A percentile compares a stretch with the other conserved stretches of the same genome.
Evolutionary conservation across 2,329 filamentous ascomycete species (phyloP).

Genomic region (Colletotrichum phormii): DNA sequence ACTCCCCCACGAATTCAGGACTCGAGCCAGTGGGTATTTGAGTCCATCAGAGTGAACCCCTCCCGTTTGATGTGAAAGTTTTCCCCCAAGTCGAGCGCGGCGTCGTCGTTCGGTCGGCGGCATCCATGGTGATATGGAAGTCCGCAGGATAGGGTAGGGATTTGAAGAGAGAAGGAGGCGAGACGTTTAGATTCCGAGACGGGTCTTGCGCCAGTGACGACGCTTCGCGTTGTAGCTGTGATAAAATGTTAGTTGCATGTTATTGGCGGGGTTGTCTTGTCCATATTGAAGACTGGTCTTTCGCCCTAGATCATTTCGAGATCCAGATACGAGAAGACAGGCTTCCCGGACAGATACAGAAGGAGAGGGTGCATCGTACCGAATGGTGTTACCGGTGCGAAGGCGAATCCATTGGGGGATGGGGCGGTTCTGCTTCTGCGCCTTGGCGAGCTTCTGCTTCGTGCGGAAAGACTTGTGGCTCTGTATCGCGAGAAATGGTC

Average conservation of each 20-base stretch:
- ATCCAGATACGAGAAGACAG: background rate
- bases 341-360: background rate
- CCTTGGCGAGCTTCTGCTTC: slow-evolving; percentile 99
- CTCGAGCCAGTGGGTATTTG: slow-evolving; percentile 30
- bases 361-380: slow-evolving; percentile 71
- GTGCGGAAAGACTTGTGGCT: slow-evolving; percentile 99
- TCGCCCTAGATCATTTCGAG: background rate
- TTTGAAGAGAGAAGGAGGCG: slow-evolving; percentile 51
- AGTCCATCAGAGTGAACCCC: slow-evolving; percentile 30
- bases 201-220: slow-evolving; percentile 99
- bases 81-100: slow-evolving; percentile 32
- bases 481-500: slow-evolving; percentile 61
- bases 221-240: slow-evolving; percentile 99
- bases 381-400: slow-evolving; percentile 98
- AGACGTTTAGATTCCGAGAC: slow-evolving; percentile 93
- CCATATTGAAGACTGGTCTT: background rate
- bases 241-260: background rate
- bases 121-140: slow-evolving; percentile 39
- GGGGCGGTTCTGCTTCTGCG: slow-evolving; percentile 99
- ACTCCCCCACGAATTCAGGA: slow-evolving; percentile 41
- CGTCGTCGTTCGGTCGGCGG: slow-evolving; percentile 34
- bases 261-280: background rate
- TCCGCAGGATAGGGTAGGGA: slow-evolving; percentile 39
- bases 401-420: slow-evolving; percentile 99
- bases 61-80: slow-evolving; percentile 21